Percentiles rank a stretch among this genome's conserved stretches.
phyloP scores from a whole-genome alignment of 2,329 filamentous ascomycete species.

The Aspergillus nomiae region DNA sequence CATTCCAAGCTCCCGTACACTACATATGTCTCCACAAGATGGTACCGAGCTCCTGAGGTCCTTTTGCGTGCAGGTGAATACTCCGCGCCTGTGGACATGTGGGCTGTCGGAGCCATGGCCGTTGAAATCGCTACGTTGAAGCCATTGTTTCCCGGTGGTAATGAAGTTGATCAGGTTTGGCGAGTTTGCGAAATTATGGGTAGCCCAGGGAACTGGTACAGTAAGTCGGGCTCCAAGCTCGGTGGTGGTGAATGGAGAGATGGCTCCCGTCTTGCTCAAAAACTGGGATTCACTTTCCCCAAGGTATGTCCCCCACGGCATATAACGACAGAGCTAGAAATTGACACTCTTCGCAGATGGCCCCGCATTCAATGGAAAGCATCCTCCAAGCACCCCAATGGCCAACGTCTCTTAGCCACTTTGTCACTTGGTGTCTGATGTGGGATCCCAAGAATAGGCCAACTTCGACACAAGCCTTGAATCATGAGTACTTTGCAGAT shows the following conservation, averaged over 20 bases:
- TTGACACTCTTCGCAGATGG: slow-evolving; percentile 65
- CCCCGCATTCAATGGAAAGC: slow-evolving; percentile 92
- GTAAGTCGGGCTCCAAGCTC: slow-evolving; percentile 80
- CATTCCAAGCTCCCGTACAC: slow-evolving; percentile 96
- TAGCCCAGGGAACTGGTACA: slow-evolving; percentile 97
- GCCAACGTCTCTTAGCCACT: slow-evolving; percentile 83
- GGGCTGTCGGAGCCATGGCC: slow-evolving; percentile 97
- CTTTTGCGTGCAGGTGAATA: slow-evolving; percentile 92
- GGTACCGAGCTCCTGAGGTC: slow-evolving; percentile 93
- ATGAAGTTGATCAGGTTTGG: slow-evolving; percentile 99
- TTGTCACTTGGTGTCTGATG: slow-evolving; percentile 98
- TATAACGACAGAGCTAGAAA: not conserved
- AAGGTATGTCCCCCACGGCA: slow-evolving; percentile 53
- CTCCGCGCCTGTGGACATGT: slow-evolving; percentile 96
- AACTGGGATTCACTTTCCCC: slow-evolving; percentile 97
- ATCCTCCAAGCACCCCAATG: slow-evolving; percentile 89
- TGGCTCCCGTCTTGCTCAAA: slow-evolving; percentile 86
- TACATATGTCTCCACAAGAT: slow-evolving; percentile 95
- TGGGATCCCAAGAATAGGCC: slow-evolving; percentile 95
- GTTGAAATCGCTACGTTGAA: slow-evolving; percentile 97
- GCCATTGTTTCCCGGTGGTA: slow-evolving; percentile 93
- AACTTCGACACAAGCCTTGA: slow-evolving; percentile 89
- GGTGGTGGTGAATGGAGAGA: slow-evolving; percentile 98
- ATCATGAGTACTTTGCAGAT: slow-evolving; percentile 92
- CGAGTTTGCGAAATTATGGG: slow-evolving; percentile 99